phyloP scores from a whole-genome alignment of 169 alveolate genomes.

The Cryptosporidium felis region DNA sequence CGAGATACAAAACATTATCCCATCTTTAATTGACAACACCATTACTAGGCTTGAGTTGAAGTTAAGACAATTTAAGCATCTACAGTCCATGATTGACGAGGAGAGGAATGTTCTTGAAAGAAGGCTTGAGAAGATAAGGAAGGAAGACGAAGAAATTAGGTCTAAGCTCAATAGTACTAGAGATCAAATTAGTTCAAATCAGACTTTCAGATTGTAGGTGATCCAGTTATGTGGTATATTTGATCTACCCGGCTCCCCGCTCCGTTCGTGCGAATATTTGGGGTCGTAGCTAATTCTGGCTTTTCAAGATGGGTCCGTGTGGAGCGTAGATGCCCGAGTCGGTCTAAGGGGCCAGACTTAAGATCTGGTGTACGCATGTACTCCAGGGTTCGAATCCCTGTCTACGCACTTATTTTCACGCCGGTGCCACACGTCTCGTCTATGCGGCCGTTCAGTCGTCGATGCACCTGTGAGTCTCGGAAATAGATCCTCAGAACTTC shows the following conservation, averaged over 20 bases:
- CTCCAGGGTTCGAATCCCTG: constrained; percentile 75
- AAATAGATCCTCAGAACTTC: too few species aligned
- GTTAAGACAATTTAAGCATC: constrained; percentile 33
- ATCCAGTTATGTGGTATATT: too few species aligned
- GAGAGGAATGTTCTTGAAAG: constrained; percentile 34
- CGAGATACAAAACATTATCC: constrained; percentile 38
- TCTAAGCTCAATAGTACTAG: constrained; percentile 20
- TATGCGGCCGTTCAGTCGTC: too few species aligned
- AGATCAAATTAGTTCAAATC: neutral
- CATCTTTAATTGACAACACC: constrained; percentile 45
- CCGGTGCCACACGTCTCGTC: too few species aligned
- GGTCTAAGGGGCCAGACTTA: constrained; percentile 75
- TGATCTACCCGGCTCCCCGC: too few species aligned
- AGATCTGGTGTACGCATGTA: constrained; percentile 73
- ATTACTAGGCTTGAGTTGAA: constrained; percentile 40
- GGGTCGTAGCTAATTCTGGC: too few species aligned
- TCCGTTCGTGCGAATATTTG: too few species aligned
- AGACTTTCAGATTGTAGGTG: constrained; percentile 5
- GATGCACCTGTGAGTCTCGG: too few species aligned
- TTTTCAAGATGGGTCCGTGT: too few species aligned
- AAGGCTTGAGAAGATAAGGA: constrained; percentile 26
- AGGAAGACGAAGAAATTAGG: constrained; percentile 26
- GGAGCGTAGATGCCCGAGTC: constrained; percentile 73
- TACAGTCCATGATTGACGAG: constrained; percentile 66
- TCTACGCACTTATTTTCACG: constrained; percentile 25